Percentiles rank a stretch among this genome's conserved stretches.
These are phyloP conservation scores for Dichomitus squalens DNA, from an alignment of 1,284 basidiomycete genomes.

Conservation along the genomic window DNA sequence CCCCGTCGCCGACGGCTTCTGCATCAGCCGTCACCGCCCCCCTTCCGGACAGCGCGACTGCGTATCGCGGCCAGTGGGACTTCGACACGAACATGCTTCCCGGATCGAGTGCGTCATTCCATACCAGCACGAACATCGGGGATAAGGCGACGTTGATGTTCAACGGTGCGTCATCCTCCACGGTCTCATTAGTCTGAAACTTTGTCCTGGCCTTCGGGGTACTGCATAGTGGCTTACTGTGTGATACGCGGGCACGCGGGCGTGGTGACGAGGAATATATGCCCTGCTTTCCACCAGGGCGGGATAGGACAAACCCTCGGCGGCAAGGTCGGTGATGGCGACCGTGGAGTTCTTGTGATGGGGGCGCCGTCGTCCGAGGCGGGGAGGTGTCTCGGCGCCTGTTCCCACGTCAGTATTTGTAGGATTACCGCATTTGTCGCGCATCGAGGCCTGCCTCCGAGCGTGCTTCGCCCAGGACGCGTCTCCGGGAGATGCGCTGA, in stretches of 20 bases:
- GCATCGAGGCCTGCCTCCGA: slow-evolving; percentile 1
- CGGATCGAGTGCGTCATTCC: slow-evolving; percentile 33
- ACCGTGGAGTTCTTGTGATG: slow-evolving; percentile 13
- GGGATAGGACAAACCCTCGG: background rate
- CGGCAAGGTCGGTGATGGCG: slow-evolving; percentile 19
- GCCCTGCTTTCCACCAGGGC: background rate
- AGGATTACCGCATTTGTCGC: background rate
- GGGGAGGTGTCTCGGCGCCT: slow-evolving; percentile 3
- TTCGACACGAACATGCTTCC: slow-evolving; percentile 29
- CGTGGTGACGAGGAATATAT: background rate
- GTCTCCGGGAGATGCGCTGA: background rate
- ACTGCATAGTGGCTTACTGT: background rate
- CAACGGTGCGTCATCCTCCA: slow-evolving; percentile 42
- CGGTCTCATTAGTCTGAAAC: no score
- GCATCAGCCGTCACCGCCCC: slow-evolving; percentile 19
- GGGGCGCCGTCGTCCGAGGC: slow-evolving; percentile 3
- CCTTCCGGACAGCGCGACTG: slow-evolving; percentile 29
- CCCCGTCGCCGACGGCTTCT: slow-evolving; percentile 16
- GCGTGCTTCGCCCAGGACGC: background rate
- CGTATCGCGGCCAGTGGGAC: slow-evolving; percentile 33
- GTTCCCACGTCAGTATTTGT: slow-evolving; percentile 16
- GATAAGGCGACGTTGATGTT: slow-evolving; percentile 50
- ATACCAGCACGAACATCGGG: slow-evolving; percentile 48
- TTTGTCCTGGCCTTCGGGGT: background rate
- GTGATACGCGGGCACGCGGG: background rate